Conservation (phyloP, 192 early-diverging fungal genomes). For the Pilobolus umbonatus region DNA sequence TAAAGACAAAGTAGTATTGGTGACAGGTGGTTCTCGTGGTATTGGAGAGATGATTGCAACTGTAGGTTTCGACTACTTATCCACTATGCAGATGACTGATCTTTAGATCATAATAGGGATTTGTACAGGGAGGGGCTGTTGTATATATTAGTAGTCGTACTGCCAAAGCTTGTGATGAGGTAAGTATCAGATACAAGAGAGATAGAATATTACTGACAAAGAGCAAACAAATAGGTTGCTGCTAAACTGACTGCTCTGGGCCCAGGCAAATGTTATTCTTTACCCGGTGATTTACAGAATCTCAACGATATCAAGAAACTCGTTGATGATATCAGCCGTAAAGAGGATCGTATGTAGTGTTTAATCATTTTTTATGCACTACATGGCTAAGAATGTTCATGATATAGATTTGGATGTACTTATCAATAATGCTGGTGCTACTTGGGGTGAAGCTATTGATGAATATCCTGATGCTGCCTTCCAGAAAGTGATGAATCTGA, state of each 20-base stretch:
- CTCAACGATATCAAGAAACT: slow-evolving; percentile 54
- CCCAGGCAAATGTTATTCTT: slow-evolving; percentile 62
- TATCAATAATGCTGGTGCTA: slow-evolving; percentile 79
- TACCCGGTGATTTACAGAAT: slow-evolving; percentile 67
- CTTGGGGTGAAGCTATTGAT: slow-evolving; percentile 43
- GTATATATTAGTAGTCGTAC: slow-evolving; percentile 93
- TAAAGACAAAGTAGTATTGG: slow-evolving; percentile 50
- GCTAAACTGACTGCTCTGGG: slow-evolving; percentile 55
- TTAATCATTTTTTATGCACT: background rate
- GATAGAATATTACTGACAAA: background rate
- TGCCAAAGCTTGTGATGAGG: slow-evolving; percentile 50
- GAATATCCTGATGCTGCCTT: slow-evolving; percentile 59
- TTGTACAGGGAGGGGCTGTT: slow-evolving; percentile 82
- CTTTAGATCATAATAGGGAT: slow-evolving; percentile 38
- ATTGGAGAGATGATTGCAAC: slow-evolving; percentile 56
- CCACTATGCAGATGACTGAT: background rate
- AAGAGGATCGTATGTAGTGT: slow-evolving; percentile 49
- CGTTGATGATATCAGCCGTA: slow-evolving; percentile 45
- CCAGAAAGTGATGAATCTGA: slow-evolving; percentile 77
- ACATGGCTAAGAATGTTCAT: background rate
- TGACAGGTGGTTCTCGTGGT: slow-evolving; percentile 73
- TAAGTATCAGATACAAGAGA: background rate
- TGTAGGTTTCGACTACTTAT: slow-evolving; percentile 24
- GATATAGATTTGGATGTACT: slow-evolving; percentile 70
- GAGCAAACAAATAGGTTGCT: slow-evolving; percentile 37